phyloP scores from a whole-genome alignment of 306 rosid species.

The Prosopis cineraria region DNA sequence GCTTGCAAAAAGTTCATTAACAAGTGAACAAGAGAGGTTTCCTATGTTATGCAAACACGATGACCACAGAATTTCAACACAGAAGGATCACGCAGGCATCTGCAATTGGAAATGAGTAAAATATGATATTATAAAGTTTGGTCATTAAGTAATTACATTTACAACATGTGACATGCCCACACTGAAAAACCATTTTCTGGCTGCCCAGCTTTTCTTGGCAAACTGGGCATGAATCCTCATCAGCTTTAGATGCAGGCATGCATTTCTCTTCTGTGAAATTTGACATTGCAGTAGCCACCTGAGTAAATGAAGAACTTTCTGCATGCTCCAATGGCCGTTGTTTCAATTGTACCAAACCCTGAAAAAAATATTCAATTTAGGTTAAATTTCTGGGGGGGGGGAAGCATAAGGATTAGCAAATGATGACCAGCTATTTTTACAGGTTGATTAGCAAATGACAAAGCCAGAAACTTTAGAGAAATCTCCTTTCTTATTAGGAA shows the following conservation, averaged over 20 bases:
- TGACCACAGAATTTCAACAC: slow-evolving; percentile 17
- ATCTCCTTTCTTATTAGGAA: background rate
- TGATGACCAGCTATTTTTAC: slow-evolving; percentile 2
- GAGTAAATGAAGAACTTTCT: slow-evolving; percentile 47
- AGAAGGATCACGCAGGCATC: slow-evolving; percentile 13
- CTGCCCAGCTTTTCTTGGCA: slow-evolving; percentile 82
- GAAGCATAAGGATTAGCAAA: slow-evolving; percentile 26
- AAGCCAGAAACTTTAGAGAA: background rate
- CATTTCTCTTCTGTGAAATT: slow-evolving; percentile 50
- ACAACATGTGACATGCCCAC: slow-evolving; percentile 94
- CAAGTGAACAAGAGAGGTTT: slow-evolving; percentile 13
- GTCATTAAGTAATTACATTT: slow-evolving; percentile 66
- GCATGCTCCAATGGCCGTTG: slow-evolving; percentile 57
- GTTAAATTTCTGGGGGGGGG: slow-evolving; percentile 21
- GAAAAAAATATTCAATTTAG: slow-evolving; percentile 37
- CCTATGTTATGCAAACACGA: slow-evolving; percentile 16
- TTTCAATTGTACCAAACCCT: slow-evolving; percentile 86
- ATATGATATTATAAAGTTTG: slow-evolving; percentile 24
- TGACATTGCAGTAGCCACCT: slow-evolving; percentile 42
- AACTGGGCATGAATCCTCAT: slow-evolving; percentile 85
- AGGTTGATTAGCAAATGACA: slow-evolving; percentile 14
- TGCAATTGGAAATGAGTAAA: background rate
- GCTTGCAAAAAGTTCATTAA: background rate
- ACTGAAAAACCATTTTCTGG: slow-evolving; percentile 93
- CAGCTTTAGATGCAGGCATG: slow-evolving; percentile 43